A percentile compares a stretch with the other conserved stretches of the same genome.
Evolutionary conservation across 2,329 filamentous ascomycete species (phyloP).

Genomic region (Fusarium zealandicum): DNA sequence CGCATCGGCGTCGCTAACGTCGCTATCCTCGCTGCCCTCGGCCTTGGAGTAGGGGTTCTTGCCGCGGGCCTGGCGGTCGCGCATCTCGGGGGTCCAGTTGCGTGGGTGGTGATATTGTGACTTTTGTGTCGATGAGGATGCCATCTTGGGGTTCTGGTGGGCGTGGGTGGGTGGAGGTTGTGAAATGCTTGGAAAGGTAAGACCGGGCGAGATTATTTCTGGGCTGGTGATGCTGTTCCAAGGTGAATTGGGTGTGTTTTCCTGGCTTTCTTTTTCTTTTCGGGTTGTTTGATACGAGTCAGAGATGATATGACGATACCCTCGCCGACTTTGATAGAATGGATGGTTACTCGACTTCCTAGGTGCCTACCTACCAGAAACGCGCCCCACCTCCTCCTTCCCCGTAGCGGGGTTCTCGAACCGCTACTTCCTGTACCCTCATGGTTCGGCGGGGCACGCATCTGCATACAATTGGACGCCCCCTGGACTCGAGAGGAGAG

Average conservation of each 20-base stretch:
- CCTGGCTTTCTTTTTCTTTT: no score
- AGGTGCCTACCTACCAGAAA: neutral
- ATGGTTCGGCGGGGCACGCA: neutral
- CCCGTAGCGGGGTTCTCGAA: neutral
- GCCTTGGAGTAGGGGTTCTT: constrained; percentile 58
- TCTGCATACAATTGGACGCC: neutral
- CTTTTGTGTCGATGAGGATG: constrained; percentile 23
- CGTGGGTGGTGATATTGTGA: constrained; percentile 48
- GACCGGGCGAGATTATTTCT: no score
- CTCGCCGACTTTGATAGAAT: neutral
- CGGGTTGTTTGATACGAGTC: no score
- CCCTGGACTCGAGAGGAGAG: neutral
- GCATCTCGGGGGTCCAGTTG: constrained; percentile 58
- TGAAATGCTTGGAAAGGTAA: no score
- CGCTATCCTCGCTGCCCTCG: constrained; percentile 24
- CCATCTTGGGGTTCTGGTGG: constrained; percentile 11
- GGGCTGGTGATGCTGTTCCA: no score
- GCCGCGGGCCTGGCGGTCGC: constrained; percentile 65
- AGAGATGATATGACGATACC: neutral
- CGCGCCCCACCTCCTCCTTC: neutral
- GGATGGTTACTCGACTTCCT: neutral
- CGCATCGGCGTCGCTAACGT: constrained; percentile 33
- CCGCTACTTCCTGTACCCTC: no score
- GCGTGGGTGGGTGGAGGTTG: no score
- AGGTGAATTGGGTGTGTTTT: no score